Evolutionary conservation across 352 stramenopile species (phyloP).

Genomic region (Pythium folliculosum): DNA sequence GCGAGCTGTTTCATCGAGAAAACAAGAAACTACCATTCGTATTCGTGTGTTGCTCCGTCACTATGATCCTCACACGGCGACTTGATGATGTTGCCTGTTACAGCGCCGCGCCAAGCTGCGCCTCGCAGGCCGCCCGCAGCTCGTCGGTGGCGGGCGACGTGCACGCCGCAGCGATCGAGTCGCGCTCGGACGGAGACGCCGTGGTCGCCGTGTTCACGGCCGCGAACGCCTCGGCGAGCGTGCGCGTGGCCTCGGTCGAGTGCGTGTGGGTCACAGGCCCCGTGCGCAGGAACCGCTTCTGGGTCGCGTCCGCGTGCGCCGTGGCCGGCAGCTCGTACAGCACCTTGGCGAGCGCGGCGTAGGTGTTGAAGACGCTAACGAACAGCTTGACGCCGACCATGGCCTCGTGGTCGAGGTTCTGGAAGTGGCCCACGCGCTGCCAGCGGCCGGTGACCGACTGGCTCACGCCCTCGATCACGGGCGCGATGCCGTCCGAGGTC

Average conservation of each 20-base stretch:
- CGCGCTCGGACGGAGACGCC: not conserved
- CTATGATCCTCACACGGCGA: too few species aligned
- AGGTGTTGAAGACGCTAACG: conserved; percentile 25
- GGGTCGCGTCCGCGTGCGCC: not conserved
- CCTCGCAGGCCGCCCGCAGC: not conserved
- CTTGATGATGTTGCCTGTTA: too few species aligned
- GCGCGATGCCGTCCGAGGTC: conserved; percentile 23
- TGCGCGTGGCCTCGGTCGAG: conserved; percentile 19
- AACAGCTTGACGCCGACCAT: conserved; percentile 30
- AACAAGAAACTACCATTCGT: too few species aligned
- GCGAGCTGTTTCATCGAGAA: too few species aligned
- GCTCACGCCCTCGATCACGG: conserved; percentile 22
- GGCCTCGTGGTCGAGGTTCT: conserved; percentile 32
- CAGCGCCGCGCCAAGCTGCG: too few species aligned
- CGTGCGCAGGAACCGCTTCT: not conserved
- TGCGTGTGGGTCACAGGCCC: conserved; percentile 3
- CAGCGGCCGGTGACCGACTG: conserved; percentile 30
- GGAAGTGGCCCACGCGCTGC: conserved; percentile 29
- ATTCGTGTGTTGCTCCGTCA: too few species aligned
- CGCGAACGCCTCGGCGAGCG: conserved; percentile 17
- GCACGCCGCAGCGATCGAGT: conserved; percentile 6
- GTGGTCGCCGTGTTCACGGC: conserved; percentile 7
- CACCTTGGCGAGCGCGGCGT: conserved; percentile 24
- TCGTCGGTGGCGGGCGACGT: not conserved
- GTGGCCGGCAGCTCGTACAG: conserved; percentile 28